Evolutionary conservation across 176 grass and related monocot species (phyloP).

Genomic region (Bolboschoenus planiculmis): DNA sequence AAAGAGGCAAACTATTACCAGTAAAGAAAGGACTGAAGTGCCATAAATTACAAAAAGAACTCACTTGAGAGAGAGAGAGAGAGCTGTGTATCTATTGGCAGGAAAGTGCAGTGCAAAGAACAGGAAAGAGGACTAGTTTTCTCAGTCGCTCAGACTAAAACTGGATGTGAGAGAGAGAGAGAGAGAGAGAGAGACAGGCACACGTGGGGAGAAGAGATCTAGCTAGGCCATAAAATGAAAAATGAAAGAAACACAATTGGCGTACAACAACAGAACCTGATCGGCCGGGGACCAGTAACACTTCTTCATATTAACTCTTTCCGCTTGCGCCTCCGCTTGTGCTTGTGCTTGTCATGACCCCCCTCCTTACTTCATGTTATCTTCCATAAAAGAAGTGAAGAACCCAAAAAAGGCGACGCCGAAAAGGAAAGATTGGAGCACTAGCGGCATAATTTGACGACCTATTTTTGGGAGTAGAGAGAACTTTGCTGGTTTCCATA

Average conservation of each 20-base stretch:
- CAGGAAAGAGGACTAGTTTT: conserved; percentile 21
- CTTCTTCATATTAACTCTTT: conserved; percentile 22
- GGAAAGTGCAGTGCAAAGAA: conserved; percentile 18
- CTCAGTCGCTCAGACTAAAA: conserved; percentile 16
- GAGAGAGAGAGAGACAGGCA: conserved; percentile 10
- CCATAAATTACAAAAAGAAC: conserved; percentile 1
- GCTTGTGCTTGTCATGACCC: not conserved
- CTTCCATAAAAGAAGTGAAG: conserved; percentile 4
- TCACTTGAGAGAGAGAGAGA: not conserved
- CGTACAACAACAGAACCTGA: conserved; percentile 15
- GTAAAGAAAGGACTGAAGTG: not conserved
- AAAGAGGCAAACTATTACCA: not conserved
- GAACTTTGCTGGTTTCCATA: not conserved
- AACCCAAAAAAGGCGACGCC: not conserved
- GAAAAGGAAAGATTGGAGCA: conserved; percentile 2
- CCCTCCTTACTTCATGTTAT: not conserved
- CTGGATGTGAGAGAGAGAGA: not conserved
- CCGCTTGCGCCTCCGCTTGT: no score
- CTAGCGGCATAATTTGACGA: not conserved
- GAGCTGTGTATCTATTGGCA: not conserved
- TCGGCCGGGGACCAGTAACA: conserved; percentile 59
- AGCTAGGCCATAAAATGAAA: conserved; percentile 16
- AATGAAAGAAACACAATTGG: not conserved
- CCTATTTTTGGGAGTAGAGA: not conserved
- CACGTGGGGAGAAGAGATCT: not conserved